Base-by-base conservation (phyloP, 1,284 basidiomycete genomes). In the Naganishia sp. region DNA sequence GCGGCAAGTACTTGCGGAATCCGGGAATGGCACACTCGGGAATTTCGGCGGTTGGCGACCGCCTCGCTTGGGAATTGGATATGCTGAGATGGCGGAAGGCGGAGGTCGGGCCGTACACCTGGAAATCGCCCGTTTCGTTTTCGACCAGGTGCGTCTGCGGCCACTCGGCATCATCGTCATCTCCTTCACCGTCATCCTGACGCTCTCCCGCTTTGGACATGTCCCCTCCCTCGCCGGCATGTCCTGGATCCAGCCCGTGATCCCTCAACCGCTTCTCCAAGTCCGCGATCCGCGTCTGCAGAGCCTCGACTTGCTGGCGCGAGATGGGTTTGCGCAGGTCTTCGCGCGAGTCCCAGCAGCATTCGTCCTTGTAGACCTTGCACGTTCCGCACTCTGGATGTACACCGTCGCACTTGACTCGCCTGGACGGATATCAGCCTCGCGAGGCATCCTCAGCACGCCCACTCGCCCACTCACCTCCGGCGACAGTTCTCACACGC, bases 401-500 rank as follows among this genome's bases (percentile, higher is more conserved):
- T 0, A 70, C 60, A 7, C 77, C 75, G 56, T 78, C 77, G 59
- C 77, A 78, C 65, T 76, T 77, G 64, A 72, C 71, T 57, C 73
- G 69, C 52, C 75, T 76, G 65, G 21, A 39, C 21, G 25, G n/a
- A 59, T 15, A 44, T 36, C 16, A 16, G 45, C n/a, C 23, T 57
- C 39, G 36, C 21, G 44, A 33, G 31, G 46, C 31, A n/a, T 23
- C 31, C 23, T 36, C 36, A 15, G 36, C 50, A 39, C 16, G 3
- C 48, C 7, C 18, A 50, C 39, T 7, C 44, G n/a, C 33, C 7
- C 11, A 68, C 69, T 52, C 49, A 74, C 73, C 73, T 67, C 44
- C 71, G 50, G 4, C 72, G 39, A 52, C 73, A 74, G 25, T 71
- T 71, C 64, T 73, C 71, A 55, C 73, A 74, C 23, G 73, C 73